These are phyloP conservation scores for Asclepias syriaca DNA, from an alignment of 257 asterid genomes.

Conservation along the genomic window DNA sequence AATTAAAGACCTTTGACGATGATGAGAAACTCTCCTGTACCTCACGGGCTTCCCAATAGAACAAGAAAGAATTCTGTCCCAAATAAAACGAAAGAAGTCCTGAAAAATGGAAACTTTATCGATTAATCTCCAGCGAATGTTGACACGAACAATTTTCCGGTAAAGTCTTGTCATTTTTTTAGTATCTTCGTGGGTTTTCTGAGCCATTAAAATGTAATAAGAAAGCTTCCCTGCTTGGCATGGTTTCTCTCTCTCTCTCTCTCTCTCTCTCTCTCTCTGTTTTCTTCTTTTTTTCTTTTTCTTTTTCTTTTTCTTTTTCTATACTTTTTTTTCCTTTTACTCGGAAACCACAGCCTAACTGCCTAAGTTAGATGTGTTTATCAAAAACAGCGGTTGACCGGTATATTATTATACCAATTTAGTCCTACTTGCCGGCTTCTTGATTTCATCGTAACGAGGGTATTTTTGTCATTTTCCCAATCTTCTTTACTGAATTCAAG, in stretches of 20 bases:
- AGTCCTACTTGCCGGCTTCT: slow-evolving; percentile 53
- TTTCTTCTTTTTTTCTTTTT: background rate
- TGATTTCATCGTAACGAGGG: slow-evolving; percentile 23
- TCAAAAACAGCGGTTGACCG: slow-evolving; percentile 27
- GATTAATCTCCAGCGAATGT: slow-evolving; percentile 53
- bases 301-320: background rate
- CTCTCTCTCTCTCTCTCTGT: background rate
- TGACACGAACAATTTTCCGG: slow-evolving; percentile 57
- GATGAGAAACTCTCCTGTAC: slow-evolving; percentile 42
- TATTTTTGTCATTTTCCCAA: slow-evolving; percentile 8
- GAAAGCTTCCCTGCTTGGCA: slow-evolving; percentile 15
- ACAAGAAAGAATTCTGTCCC: slow-evolving; percentile 61
- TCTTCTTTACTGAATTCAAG: too few species aligned
- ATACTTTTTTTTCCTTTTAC: background rate
- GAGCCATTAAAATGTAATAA: slow-evolving; percentile 16
- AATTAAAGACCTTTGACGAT: slow-evolving; percentile 7
- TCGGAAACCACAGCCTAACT: background rate
- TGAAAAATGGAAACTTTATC: slow-evolving; percentile 47
- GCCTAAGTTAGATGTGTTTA: slow-evolving; percentile 4
- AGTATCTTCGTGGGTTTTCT: slow-evolving; percentile 35
- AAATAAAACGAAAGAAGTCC: slow-evolving; percentile 45
- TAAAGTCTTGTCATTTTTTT: slow-evolving; percentile 57
- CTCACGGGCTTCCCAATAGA: slow-evolving; percentile 42
- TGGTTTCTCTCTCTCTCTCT: background rate
- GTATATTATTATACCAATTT: slow-evolving; percentile 10